Percentiles rank a stretch among this genome's conserved stretches.
phyloP scores from a whole-genome alignment of 148 eudicot genomes.

The Rhododendron vialii region DNA sequence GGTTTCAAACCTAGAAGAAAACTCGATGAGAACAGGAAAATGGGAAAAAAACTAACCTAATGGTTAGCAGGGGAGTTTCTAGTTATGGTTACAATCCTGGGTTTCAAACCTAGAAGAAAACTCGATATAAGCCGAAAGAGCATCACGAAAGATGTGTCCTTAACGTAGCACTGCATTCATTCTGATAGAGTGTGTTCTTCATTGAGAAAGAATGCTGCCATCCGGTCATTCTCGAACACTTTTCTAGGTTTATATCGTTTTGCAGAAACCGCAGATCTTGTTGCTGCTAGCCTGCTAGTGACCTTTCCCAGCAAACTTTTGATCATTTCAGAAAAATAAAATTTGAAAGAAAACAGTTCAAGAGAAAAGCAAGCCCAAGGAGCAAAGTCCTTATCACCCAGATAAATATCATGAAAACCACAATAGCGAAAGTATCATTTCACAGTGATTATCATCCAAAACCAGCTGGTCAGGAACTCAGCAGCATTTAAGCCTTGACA shows the following conservation, averaged over 20 bases:
- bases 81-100: neutral
- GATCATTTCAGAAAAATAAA: neutral
- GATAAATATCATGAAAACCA: neutral
- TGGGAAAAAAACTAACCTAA: neutral
- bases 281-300: neutral
- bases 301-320: neutral
- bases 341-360: neutral
- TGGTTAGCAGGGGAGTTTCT: neutral
- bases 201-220: neutral
- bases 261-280: neutral
- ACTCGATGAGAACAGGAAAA: neutral
- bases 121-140: neutral
- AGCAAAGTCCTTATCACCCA: neutral
- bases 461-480: neutral
- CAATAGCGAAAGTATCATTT: neutral
- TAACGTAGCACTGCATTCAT: neutral
- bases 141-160: neutral
- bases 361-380: neutral
- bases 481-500: neutral
- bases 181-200: neutral
- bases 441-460: neutral
- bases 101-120: neutral
- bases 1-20: neutral
- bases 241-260: neutral
- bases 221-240: neutral